Evolutionary conservation across 495 filamentous ascomycete genomes (phyloP), one percentile per base, ranked within the genome.

Genomic region (Podospora fimiseda): DNA sequence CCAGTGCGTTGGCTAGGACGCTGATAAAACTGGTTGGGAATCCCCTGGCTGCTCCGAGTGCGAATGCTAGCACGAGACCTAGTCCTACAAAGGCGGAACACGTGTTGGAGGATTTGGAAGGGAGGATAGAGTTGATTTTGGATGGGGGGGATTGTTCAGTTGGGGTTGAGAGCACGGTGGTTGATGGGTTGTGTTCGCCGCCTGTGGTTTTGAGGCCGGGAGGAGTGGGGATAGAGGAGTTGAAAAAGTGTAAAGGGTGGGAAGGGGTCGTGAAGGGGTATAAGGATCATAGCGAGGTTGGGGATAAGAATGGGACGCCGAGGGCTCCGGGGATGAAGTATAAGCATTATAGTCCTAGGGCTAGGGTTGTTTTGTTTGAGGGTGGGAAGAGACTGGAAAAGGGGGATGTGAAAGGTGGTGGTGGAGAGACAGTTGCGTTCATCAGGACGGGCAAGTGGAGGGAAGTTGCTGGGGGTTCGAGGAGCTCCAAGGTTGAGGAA

Each of bases 321-420:
- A 80, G 86, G 50, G 91, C 92, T 2, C 93, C 93, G 8, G 93
- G 93, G 2, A 99, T 99, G 93, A 99, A 99, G 64, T 99, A 99
- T 68, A 86, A 90, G 59, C 93, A 99, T 66, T 99, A 99, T 63
- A 94, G 90, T 18, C 93, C 93, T 0, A 87, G 85, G 62, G 93
- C 93, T 14, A 83, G 77, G 24, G 92, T 99, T 9, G 72, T 96
- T 19, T 74, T 99, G 1, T 93, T 87, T 64, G 88, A 95, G 65
- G 60, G 66, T n/a, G 59, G 53, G 57, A 54, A 59, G 18, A 51
- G 50, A 24, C 60, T 49, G n/a, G 40, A 40, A 11, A 46, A 18
- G 23, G 51, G 57, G 13, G 48, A 15, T 23, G 39, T 4, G 8
- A 11, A 11, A 6, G 27, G 27, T 33, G 27, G 27, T 33, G 27